Percentiles rank a stretch among this genome's conserved stretches.
These are phyloP conservation scores for Lipomyces kockii DNA, from an alignment of 805 yeast species.

Conservation along the genomic window DNA sequence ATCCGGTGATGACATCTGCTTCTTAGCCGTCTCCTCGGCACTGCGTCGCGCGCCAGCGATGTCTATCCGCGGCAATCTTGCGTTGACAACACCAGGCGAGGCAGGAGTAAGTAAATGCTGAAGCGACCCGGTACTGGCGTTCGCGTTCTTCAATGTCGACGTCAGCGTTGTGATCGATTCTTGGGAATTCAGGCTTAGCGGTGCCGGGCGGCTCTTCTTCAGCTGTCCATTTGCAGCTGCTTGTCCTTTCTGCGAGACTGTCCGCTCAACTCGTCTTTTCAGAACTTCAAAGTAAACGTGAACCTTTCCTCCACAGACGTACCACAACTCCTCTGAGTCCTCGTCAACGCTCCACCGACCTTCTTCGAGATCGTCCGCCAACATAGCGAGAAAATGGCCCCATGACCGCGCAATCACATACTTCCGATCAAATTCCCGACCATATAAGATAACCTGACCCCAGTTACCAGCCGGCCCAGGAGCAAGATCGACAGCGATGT, in stretches of 20 bases:
- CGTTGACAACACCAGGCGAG: slow-evolving; percentile 23
- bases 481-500: slow-evolving; percentile 85
- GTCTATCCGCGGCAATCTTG: slow-evolving; percentile 27
- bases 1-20: background rate
- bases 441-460: slow-evolving; percentile 93
- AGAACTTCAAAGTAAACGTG: slow-evolving; percentile 66
- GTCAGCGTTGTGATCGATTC: slow-evolving; percentile 12
- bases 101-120: slow-evolving; percentile 15
- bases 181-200: slow-evolving; percentile 10
- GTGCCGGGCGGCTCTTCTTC: slow-evolving; percentile 14
- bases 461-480: slow-evolving; percentile 78
- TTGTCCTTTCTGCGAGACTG: slow-evolving; percentile 7
- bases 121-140: slow-evolving; percentile 14
- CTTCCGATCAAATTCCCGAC: slow-evolving; percentile 91
- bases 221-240: background rate
- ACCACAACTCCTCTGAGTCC: slow-evolving; percentile 55
- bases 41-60: background rate
- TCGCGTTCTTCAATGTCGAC: slow-evolving; percentile 3
- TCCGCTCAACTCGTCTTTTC: slow-evolving; percentile 51
- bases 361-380: slow-evolving; percentile 84
- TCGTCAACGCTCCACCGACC: slow-evolving; percentile 78
- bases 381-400: slow-evolving; percentile 81
- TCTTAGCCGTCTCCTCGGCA: background rate
- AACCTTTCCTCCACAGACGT: slow-evolving; percentile 71
- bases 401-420: slow-evolving; percentile 84